Evolutionary conservation across 345 rosid genomes (phyloP).

Genomic region (Aquilaria sinensis): DNA sequence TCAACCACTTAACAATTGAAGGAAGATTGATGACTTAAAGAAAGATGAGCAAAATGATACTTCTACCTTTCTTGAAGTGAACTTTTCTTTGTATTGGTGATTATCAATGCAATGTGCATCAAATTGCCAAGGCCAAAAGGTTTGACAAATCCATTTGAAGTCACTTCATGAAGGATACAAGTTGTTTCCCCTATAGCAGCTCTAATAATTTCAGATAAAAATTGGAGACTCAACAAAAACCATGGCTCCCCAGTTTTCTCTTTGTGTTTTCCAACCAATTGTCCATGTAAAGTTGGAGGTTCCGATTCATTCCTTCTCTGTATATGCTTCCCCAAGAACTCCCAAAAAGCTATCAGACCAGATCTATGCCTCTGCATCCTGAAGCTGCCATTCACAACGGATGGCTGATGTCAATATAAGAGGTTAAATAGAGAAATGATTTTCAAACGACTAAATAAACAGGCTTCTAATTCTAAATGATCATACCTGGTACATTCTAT

Average conservation of each 20-base stretch:
- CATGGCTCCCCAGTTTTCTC: slow-evolving; percentile 98
- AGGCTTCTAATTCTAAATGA: slow-evolving; percentile 8
- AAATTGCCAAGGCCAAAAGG: slow-evolving; percentile 67
- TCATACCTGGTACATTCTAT: slow-evolving; percentile 88
- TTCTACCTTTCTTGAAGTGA: slow-evolving; percentile 94
- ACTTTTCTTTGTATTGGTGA: slow-evolving; percentile 96
- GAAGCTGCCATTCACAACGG: slow-evolving; percentile 86
- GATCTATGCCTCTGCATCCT: slow-evolving; percentile 99
- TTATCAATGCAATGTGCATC: slow-evolving; percentile 94
- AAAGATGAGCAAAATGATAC: slow-evolving; percentile 5
- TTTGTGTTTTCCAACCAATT: slow-evolving; percentile 57
- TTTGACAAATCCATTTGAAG: slow-evolving; percentile 29
- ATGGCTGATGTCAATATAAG: slow-evolving; percentile 58
- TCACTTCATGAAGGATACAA: slow-evolving; percentile 42
- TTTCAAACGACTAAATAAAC: slow-evolving; percentile 3
- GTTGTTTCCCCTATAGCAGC: slow-evolving; percentile 77
- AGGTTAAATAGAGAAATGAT: slow-evolving; percentile 17
- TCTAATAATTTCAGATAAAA: slow-evolving; percentile 61
- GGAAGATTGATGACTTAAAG: background rate
- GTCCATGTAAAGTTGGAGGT: slow-evolving; percentile 35
- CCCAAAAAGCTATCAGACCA: slow-evolving; percentile 99
- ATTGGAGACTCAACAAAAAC: slow-evolving; percentile 91
- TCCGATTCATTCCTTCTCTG: slow-evolving; percentile 57
- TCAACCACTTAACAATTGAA: background rate
- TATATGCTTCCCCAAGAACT: slow-evolving; percentile 88